Percentiles rank a stretch among this genome's conserved stretches.
These are phyloP conservation scores for Microcera coccophila DNA, from an alignment of 2,329 filamentous ascomycete genomes.

Conservation along the genomic window DNA sequence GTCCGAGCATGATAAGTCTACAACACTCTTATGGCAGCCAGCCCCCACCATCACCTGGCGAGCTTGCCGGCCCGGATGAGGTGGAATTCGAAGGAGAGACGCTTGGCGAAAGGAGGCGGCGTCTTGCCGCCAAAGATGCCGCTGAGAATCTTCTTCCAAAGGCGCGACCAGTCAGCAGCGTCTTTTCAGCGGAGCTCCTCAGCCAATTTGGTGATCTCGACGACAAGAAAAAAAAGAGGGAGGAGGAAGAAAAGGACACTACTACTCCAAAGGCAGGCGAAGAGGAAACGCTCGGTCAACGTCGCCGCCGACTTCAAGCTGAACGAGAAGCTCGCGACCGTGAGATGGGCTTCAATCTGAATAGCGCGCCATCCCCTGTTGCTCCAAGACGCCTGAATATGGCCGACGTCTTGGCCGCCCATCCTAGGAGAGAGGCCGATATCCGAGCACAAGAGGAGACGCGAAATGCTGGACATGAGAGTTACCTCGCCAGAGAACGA, in stretches of 20 bases:
- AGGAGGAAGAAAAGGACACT: conserved; percentile 41
- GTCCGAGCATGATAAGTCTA: conserved; percentile 44
- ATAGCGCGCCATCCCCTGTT: conserved; percentile 13
- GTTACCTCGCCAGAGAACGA: conserved; percentile 39
- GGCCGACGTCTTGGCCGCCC: conserved; percentile 53
- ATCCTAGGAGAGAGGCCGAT: conserved; percentile 40
- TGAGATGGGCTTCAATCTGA: conserved; percentile 43
- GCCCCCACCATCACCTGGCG: conserved; percentile 15
- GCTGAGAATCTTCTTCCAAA: conserved; percentile 44
- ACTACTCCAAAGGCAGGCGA: conserved; percentile 41
- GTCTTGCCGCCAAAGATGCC: conserved; percentile 57
- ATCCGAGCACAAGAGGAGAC: conserved; percentile 41
- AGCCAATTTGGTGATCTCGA: conserved; percentile 56
- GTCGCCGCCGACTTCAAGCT: conserved; percentile 68
- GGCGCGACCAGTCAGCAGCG: conserved; percentile 57
- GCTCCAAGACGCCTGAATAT: conserved; percentile 46
- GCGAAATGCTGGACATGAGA: conserved; percentile 39
- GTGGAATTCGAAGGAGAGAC: conserved; percentile 62
- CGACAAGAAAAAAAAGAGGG: conserved; percentile 38
- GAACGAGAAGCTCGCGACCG: conserved; percentile 61
- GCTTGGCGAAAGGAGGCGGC: conserved; percentile 60
- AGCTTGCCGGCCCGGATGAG: conserved; percentile 31
- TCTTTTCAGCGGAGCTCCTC: conserved; percentile 68
- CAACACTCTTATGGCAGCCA: conserved; percentile 25
- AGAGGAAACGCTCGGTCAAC: conserved; percentile 76